phyloP scores from a whole-genome alignment of 345 rosid species.

The Syzygium grande region DNA sequence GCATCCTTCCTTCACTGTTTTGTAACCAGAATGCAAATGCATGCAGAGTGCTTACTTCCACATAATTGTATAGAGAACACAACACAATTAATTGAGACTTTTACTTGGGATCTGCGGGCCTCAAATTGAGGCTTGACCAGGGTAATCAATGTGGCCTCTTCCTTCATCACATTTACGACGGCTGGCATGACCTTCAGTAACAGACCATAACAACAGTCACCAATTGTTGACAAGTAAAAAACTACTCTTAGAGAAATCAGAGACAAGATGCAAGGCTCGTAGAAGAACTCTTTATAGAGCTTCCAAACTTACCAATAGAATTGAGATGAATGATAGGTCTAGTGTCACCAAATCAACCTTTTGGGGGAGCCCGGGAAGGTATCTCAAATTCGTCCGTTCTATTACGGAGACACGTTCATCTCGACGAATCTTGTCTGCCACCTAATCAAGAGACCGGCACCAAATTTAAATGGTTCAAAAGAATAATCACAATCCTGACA shows the following conservation, averaged over 20 bases:
- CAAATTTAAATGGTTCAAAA: not conserved
- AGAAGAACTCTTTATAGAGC: not conserved
- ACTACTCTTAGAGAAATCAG: not conserved
- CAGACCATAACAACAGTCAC: not conserved
- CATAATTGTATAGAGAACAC: not conserved
- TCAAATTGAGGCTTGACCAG: slow-evolving; percentile 93
- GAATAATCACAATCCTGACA: not conserved
- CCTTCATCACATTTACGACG: slow-evolving; percentile 76
- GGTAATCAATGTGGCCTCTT: slow-evolving; percentile 61
- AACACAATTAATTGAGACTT: too few species aligned
- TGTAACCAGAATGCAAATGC: not conserved
- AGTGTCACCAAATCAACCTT: slow-evolving; percentile 88
- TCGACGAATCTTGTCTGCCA: slow-evolving; percentile 78
- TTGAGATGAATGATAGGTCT: slow-evolving; percentile 93
- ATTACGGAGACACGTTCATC: slow-evolving; percentile 68
- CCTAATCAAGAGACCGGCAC: slow-evolving; percentile 30
- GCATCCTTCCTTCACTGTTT: not conserved
- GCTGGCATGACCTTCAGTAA: slow-evolving; percentile 82
- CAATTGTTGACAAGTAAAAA: not conserved
- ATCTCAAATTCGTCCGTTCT: slow-evolving; percentile 84
- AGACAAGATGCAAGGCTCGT: not conserved
- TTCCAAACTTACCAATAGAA: slow-evolving; percentile 53
- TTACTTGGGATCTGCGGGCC: slow-evolving; percentile 89
- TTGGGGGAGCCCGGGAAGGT: slow-evolving; percentile 75
- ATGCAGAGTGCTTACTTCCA: not conserved